Percentiles rank a stretch among this genome's conserved stretches.
Conservation (phyloP, 495 filamentous ascomycete species). For the Terfezia boudieri region DNA sequence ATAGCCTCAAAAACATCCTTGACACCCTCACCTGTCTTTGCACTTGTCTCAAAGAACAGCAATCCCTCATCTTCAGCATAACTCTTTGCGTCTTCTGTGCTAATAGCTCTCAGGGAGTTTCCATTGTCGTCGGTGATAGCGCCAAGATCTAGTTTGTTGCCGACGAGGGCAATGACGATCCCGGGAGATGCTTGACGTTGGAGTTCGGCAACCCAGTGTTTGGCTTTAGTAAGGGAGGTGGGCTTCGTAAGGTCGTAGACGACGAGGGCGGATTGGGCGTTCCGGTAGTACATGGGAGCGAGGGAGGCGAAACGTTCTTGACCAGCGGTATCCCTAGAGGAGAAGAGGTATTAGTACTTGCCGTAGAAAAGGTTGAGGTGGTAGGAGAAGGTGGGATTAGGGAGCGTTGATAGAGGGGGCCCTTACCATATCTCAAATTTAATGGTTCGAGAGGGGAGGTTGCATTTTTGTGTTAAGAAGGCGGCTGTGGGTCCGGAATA, state of each 20-base stretch:
- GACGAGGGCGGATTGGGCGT: conserved; percentile 92
- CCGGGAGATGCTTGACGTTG: conserved; percentile 94
- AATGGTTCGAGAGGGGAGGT: conserved; percentile 83
- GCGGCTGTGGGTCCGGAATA: conserved; percentile 37
- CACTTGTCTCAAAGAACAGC: conserved; percentile 93
- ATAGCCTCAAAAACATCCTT: conserved; percentile 96
- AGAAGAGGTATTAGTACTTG: too few relatives aligned
- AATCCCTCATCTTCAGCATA: conserved; percentile 90
- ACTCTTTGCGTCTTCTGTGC: conserved; percentile 63
- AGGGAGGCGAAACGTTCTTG: conserved; percentile 95
- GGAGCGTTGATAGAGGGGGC: not conserved
- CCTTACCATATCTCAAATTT: conserved; percentile 90
- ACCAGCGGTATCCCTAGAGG: conserved; percentile 57
- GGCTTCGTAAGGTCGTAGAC: conserved; percentile 98
- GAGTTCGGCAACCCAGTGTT: conserved; percentile 96
- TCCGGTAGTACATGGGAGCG: conserved; percentile 99
- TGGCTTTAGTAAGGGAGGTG: conserved; percentile 82
- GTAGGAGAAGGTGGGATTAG: not conserved
- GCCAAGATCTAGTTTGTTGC: conserved; percentile 84
- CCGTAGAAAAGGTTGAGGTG: not conserved
- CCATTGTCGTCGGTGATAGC: conserved; percentile 29
- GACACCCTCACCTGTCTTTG: conserved; percentile 86
- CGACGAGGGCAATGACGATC: conserved; percentile 92
- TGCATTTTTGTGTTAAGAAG: conserved; percentile 96
- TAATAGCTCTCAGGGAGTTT: conserved; percentile 25